A percentile compares a stretch with the other conserved stretches of the same genome.
Conservation (phyloP, 345 rosid genomes). For the Tarenaya hassleriana region DNA sequence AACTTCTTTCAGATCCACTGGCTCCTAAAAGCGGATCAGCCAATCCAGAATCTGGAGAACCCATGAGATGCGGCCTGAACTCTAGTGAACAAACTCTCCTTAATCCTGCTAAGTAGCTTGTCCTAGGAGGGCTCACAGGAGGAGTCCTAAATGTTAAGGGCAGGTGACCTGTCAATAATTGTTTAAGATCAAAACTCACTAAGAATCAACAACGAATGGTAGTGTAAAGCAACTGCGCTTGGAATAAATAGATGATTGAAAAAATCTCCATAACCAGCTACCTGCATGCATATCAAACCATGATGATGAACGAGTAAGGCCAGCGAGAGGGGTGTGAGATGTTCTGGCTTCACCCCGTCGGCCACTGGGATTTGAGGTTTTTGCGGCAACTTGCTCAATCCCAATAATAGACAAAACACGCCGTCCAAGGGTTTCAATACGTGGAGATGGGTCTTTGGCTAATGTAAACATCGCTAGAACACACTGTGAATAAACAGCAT, state of each 20-base stretch:
- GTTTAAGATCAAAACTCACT: conserved; percentile 18
- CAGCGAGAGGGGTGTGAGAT: conserved; percentile 56
- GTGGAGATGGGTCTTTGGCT: conserved; percentile 97
- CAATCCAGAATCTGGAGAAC: conserved; percentile 86
- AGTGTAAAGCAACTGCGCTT: conserved; percentile 16
- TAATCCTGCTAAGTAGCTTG: conserved; percentile 69
- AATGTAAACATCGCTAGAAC: conserved; percentile 75
- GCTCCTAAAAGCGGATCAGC: conserved; percentile 85
- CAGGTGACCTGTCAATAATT: conserved; percentile 67
- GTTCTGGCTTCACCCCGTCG: conserved; percentile 54
- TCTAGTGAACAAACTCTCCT: conserved; percentile 93
- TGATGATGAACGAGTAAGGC: conserved; percentile 87
- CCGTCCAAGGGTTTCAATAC: conserved; percentile 70
- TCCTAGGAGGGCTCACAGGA: conserved; percentile 95
- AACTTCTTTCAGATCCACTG: conserved; percentile 60
- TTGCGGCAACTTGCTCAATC: conserved; percentile 80
- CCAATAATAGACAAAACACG: conserved; percentile 84
- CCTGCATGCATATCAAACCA: conserved; percentile 97
- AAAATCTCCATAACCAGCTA: conserved; percentile 23
- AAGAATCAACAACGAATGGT: conserved; percentile 4
- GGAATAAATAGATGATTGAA: conserved; percentile 7
- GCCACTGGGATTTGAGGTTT: conserved; percentile 45
- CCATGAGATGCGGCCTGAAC: conserved; percentile 80
- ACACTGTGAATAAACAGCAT: conserved; percentile 68
- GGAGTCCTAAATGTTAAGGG: conserved; percentile 93